phyloP scores from a whole-genome alignment of 1,139 yeast species.

The Yueomyces sp. region DNA sequence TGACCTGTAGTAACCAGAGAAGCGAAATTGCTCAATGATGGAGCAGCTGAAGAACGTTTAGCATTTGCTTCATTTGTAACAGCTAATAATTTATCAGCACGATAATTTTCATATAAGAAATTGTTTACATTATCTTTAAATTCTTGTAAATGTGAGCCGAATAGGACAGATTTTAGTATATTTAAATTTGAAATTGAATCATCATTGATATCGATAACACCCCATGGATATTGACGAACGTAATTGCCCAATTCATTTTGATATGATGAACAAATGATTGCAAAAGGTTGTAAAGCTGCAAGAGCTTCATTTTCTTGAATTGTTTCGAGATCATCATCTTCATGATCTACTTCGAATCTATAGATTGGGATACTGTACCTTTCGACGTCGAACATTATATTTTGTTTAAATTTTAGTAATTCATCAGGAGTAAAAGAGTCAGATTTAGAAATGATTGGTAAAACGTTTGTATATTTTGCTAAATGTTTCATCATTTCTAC shows the following conservation, averaged over 20 bases:
- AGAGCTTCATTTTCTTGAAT: constrained; percentile 54
- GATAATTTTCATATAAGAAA: constrained; percentile 64
- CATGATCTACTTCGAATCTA: constrained; percentile 43
- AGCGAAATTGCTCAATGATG: constrained; percentile 25
- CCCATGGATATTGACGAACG: constrained; percentile 72
- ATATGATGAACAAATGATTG: constrained; percentile 55
- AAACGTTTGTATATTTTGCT: constrained; percentile 57
- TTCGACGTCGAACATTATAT: constrained; percentile 46
- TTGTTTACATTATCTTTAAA: constrained; percentile 74
- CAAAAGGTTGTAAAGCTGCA: constrained; percentile 56
- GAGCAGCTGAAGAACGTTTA: constrained; percentile 22
- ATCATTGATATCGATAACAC: constrained; percentile 34
- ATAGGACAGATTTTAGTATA: constrained; percentile 49
- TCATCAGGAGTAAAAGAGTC: constrained; percentile 57
- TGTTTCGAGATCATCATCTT: constrained; percentile 50
- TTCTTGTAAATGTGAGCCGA: constrained; percentile 69
- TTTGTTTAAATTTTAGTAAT: constrained; percentile 39
- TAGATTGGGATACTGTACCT: constrained; percentile 58
- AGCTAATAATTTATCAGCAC: constrained; percentile 49
- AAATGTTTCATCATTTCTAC: constrained; percentile 54
- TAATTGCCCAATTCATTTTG: constrained; percentile 39
- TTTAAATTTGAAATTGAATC: constrained; percentile 51
- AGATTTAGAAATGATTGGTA: constrained; percentile 59
- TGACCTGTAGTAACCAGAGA: constrained; percentile 24
- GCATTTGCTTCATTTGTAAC: constrained; percentile 19